Percentiles rank a stretch among this genome's conserved stretches.
Conservation (phyloP, 768 basidiomycete genomes). For the Termitomyces sp. region DNA sequence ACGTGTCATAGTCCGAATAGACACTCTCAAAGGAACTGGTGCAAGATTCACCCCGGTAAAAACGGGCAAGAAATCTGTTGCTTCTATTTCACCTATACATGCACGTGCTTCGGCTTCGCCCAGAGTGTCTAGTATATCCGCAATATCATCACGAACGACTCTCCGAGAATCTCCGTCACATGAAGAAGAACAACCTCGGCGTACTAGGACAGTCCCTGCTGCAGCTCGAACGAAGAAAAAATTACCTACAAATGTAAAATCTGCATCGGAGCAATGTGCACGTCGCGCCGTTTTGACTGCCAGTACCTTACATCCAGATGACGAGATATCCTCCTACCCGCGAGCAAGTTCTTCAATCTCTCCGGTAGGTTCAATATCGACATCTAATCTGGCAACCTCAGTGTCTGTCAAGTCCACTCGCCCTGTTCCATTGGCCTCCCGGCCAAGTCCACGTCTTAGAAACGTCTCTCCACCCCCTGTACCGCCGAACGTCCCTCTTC, state of each 20-base stretch:
- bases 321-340: neutral
- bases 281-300: neutral
- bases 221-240: slow-evolving; percentile 18
- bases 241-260: neutral
- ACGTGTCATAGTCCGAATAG: slow-evolving; percentile 17
- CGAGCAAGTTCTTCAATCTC: slow-evolving; percentile 9
- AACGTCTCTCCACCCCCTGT: slow-evolving; percentile 17
- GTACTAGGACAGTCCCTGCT: slow-evolving; percentile 22
- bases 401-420: slow-evolving; percentile 11
- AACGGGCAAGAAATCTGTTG: slow-evolving; percentile 1
- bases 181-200: slow-evolving; percentile 19
- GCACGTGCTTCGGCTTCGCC: slow-evolving; percentile 9
- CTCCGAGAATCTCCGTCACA: slow-evolving; percentile 1
- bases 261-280: neutral
- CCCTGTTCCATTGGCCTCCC: slow-evolving; percentile 11
- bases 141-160: slow-evolving; percentile 6
- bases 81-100: neutral
- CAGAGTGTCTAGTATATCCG: slow-evolving; percentile 7
- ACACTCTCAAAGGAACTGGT: slow-evolving; percentile 11
- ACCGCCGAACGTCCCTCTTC: slow-evolving; percentile 6
- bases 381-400: slow-evolving; percentile 9
- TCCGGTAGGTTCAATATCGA: slow-evolving; percentile 9
- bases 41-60: slow-evolving; percentile 10
- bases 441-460: slow-evolving; percentile 24
- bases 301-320: neutral